A percentile compares a stretch with the other conserved stretches of the same genome.
Evolutionary conservation across 208 protist species (phyloP).

Genomic region (Spongospora subterranea): DNA sequence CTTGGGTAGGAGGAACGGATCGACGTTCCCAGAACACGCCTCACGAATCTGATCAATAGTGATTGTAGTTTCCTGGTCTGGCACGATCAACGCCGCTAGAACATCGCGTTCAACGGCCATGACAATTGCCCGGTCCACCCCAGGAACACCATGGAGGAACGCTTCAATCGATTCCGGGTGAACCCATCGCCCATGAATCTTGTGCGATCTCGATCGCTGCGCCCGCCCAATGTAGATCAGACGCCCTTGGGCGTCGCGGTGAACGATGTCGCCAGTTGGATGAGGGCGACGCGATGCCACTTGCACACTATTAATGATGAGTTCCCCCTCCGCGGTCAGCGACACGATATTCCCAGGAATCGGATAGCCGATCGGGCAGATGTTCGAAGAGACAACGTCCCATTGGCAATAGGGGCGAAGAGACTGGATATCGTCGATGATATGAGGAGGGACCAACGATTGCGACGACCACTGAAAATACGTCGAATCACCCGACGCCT

Average conservation of each 20-base stretch:
- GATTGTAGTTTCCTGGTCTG: neutral
- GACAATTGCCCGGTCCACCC: constrained; percentile 1
- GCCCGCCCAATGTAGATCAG: neutral
- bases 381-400: neutral
- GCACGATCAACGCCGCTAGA: neutral
- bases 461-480: neutral
- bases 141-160: neutral
- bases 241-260: neutral
- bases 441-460: neutral
- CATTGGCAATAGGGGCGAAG: neutral
- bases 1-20: neutral
- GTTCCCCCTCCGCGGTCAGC: neutral
- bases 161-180: neutral
- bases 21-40: neutral
- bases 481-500: neutral
- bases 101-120: neutral
- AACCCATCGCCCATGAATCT: constrained; percentile 7
- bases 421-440: neutral
- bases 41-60: neutral
- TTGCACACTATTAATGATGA: neutral
- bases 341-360: neutral
- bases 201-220: neutral
- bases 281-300: neutral
- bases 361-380: constrained; percentile 42
- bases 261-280: neutral